Base-by-base conservation (phyloP, 2,329 filamentous ascomycete genomes). In the Colletotrichum sp. region DNA sequence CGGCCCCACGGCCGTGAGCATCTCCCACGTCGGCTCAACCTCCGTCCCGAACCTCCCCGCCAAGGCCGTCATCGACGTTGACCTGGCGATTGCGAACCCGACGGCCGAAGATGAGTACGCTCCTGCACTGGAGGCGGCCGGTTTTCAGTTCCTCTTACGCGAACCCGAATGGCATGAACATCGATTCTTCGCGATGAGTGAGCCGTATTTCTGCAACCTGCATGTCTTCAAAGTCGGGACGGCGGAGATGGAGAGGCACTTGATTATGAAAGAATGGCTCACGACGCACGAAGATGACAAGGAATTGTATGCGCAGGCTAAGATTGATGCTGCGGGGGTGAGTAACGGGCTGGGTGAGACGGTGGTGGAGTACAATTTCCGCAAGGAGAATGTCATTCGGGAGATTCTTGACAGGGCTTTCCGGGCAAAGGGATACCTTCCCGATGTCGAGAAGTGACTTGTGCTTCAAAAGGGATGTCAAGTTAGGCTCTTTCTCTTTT, bases 11-110 rank as follows among this genome's bases (percentile, higher is more conserved):
- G 78, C 81, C 44, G 76, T 83, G n/a, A 79, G 81, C 26, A 81
- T 91, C 68, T 78, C 82, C 21, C 89, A 91, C 78, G 83, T 87
- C 36, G 89, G 89, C 30, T 90, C 88, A 15, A 91, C 90, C 32
- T 88, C 87, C 67, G 83, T 91, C 8, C 87, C 88, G 0, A 82
- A 81, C 9, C 84, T 91, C 5, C 83, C 87, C 0, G 89, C 90
- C 62, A 91, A 91, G 81, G 83, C 84, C 34, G 81, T 90, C 63
- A 88, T 91, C 63, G 89, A 91, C 79, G 84, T 91, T 32, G 90
- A 91, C 78, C 80, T 91, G 10, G 82, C 86, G 5, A 83, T 91
- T 9, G 64, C 79, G 5, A 82, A 89, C 64, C 74, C 84, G 28
- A 77, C 78, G 13, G 83, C 86, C 52, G 88, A 90, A 78, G 80